Evolutionary conservation across 2,329 filamentous ascomycete genomes (phyloP), one percentile per base, ranked within the genome.

Genomic region (Pseudopithomyces chartarum): DNA sequence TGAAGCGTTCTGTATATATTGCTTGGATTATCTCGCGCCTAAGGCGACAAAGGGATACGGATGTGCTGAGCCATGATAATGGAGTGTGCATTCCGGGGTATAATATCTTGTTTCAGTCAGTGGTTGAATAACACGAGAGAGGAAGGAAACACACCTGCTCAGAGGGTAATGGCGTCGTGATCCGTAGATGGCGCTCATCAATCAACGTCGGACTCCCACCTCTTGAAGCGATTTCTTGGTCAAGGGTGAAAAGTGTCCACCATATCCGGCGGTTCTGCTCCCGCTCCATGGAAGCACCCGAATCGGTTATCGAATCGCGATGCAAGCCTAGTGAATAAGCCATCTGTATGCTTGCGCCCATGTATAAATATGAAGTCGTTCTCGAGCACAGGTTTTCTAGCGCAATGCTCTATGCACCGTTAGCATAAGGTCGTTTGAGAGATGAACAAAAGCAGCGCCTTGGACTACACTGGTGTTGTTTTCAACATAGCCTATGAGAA

Each of bases 201-300:
- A 75, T 68, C 10, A 74, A 52, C 10, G 63, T 68, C 4, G 73
- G 73, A 43, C 67, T 74, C 6, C 73, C 73, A 29, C 72, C 69
- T 60, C 73, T 62, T n/a, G 70, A 69, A 0, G 72, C 72, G 40
- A 75, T 63, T 39, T 75, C 73, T 48, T 73, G 67, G 38, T 76
- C 73, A 3, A 76, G 70, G 0, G 60, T 66, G 43, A 71, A 75
- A 10, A 76, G 49, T 8, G 73, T 74, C 73, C 73, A 76, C 73
- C 73, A 76, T 43, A 76, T 71, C 13, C 73, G 65, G 7, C 73
- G 67, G 47, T 73, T 69, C 34, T 71, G 71, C 36, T 75, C 71
- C 26, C 68, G 65, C 29, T 75, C 72, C 52, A 71, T 57, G 7
- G 63, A 54, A 6, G 60, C 61, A 4, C 64, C 67, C 6, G 65